These are phyloP conservation scores for Nicotiana obtusifolia DNA, from an alignment of 257 asterid genomes.

Conservation along the genomic window DNA sequence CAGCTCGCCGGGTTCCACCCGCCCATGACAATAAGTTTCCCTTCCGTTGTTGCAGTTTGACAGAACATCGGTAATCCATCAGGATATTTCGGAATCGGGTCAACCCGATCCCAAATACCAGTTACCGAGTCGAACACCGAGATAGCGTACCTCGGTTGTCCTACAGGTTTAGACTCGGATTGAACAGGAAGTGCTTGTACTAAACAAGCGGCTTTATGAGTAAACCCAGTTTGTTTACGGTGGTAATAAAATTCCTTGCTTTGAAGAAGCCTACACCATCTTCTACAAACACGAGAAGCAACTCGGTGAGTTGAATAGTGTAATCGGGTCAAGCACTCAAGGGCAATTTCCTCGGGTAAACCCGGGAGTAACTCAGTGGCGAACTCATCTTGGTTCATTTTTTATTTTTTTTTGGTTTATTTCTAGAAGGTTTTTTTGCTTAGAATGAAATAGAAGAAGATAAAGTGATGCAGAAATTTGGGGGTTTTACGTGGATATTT, in stretches of 20 bases:
- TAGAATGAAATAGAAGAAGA: background rate
- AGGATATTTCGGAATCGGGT: conserved; percentile 58
- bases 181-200: conserved; percentile 52
- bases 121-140: conserved; percentile 54
- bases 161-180: conserved; percentile 41
- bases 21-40: conserved; percentile 61
- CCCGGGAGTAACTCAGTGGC: conserved; percentile 59
- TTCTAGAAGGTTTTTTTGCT: conserved; percentile 13
- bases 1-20: conserved; percentile 80
- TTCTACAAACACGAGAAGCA: conserved; percentile 53
- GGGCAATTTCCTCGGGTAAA: conserved; percentile 74
- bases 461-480: background rate
- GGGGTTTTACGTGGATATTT: conserved; percentile 8
- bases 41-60: conserved; percentile 59
- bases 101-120: conserved; percentile 54
- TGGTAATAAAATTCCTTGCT: conserved; percentile 71
- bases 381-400: conserved; percentile 25
- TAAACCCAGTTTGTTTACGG: conserved; percentile 42
- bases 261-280: conserved; percentile 54
- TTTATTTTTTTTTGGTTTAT: background rate
- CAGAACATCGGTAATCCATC: conserved; percentile 78
- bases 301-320: conserved; percentile 63
- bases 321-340: conserved; percentile 73
- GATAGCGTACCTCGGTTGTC: conserved; percentile 62
- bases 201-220: conserved; percentile 58